Percentiles rank a stretch among this genome's conserved stretches.
Conservation (phyloP, 257 asterid genomes). For the Solanum etuberosum region DNA sequence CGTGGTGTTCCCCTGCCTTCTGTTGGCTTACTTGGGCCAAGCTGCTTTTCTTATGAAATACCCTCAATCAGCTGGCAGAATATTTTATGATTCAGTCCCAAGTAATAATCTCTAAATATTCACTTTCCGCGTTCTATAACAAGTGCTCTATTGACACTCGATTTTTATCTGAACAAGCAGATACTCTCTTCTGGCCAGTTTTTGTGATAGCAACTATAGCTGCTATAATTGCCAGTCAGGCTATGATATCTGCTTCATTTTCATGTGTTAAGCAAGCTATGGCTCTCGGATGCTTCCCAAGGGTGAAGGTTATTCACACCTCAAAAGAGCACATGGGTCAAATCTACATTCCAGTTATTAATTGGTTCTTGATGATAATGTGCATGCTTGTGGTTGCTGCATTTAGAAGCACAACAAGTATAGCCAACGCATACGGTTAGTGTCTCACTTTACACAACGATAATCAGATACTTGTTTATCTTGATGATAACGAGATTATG, state of each 20-base stretch:
- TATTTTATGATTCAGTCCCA: slow-evolving; percentile 87
- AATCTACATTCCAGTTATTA: slow-evolving; percentile 83
- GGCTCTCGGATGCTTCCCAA: slow-evolving; percentile 98
- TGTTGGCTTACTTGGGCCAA: slow-evolving; percentile 93
- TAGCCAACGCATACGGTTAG: slow-evolving; percentile 90
- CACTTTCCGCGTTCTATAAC: not conserved
- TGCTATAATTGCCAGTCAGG: slow-evolving; percentile 94
- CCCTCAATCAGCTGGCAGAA: slow-evolving; percentile 45
- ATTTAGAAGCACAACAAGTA: slow-evolving; percentile 73
- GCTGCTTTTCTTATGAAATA: slow-evolving; percentile 76
- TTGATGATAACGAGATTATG: not conserved
- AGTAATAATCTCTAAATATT: slow-evolving; percentile 22
- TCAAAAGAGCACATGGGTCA: slow-evolving; percentile 88
- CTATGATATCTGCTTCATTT: slow-evolving; percentile 97
- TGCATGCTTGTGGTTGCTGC: slow-evolving; percentile 82
- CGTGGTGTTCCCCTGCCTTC: slow-evolving; percentile 89
- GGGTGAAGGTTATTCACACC: slow-evolving; percentile 88
- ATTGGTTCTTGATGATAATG: slow-evolving; percentile 89
- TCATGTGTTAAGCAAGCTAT: slow-evolving; percentile 90
- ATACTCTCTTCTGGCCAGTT: slow-evolving; percentile 79
- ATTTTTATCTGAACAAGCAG: slow-evolving; percentile 28
- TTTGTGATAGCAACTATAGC: slow-evolving; percentile 77
- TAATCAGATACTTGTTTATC: not conserved
- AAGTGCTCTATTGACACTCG: slow-evolving; percentile 4
- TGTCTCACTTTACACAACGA: not conserved